Base-by-base conservation (phyloP, 2,329 filamentous ascomycete species). In the Fonsecaea multimorphosa region DNA sequence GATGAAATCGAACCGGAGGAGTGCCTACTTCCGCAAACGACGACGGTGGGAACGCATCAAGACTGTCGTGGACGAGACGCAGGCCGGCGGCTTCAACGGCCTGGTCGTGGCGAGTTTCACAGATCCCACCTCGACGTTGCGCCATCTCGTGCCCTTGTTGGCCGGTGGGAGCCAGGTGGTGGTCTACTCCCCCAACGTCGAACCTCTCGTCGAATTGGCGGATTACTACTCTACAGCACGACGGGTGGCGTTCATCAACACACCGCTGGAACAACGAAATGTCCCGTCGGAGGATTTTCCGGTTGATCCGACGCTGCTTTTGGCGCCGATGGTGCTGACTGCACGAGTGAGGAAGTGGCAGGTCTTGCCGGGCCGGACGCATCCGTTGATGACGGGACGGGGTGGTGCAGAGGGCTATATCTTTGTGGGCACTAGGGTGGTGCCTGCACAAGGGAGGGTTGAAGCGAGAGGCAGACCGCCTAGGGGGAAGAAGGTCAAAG, bases 341-440 rank as follows among this genome's bases (percentile, higher is more conserved):
- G 91, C 89, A 55, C 84, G 92, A 14, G 89, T 91, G 4, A 85
- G 91, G 68, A 84, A 87, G 60, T 98, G 92, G 91, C 95, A 99
- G 81, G 93, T 97, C 1, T 78, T 99, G 54, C 95, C 95, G 0
- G 91, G 92, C 0, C 83, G 95, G 61, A 98, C 95, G 59, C 95
- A 99, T 80, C 95, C 95, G 6, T 78, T 96, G 62, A 99, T 99
- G 95, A 97, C 91, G 66, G 88, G 88, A 40, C 85, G 86, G 46
- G 95, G 95, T 22, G 94, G 94, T 0, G 88, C 92, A 0, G 94
- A 98, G 74, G 95, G 95, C 0, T 99, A 92, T 76, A 76, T 99
- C 2, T 93, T 98, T 71, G 94, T 92, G 31, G 94, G 86, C 0
- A 91, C 90, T 76, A 86, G 89, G 71, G 92, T 95, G 0, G 80